Conservation (phyloP, 306 rosid species). For the Pyrus communis region DNA sequence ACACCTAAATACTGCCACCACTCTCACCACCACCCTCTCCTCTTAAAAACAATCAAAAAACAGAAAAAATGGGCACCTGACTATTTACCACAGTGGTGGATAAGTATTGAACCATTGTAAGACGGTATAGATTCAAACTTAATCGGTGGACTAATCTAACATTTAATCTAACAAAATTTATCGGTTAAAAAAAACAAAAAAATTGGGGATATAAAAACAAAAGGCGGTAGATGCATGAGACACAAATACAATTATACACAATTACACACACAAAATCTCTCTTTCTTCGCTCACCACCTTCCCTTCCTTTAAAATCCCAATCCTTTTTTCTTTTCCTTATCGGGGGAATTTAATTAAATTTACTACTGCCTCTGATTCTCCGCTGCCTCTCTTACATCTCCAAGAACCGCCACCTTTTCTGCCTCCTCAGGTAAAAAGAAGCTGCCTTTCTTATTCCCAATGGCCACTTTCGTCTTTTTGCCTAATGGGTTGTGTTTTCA, state of each 20-base stretch:
- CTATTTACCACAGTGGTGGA: rapidly evolving
- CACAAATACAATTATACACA: constrained; percentile 27
- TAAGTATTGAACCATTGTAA: rapidly evolving
- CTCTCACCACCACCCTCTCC: constrained; percentile 27
- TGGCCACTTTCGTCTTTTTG: constrained; percentile 11
- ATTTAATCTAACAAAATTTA: not conserved
- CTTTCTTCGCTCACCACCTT: constrained; percentile 46
- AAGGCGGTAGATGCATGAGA: constrained; percentile 96
- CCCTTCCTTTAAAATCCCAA: constrained; percentile 30
- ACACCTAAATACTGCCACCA: constrained; percentile 31
- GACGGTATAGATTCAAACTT: too few relatives aligned
- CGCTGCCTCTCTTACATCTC: not conserved
- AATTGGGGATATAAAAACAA: constrained; percentile 32
- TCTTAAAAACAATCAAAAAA: constrained; percentile 6
- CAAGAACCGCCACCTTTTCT: constrained; percentile 30
- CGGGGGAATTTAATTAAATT: constrained; percentile 8
- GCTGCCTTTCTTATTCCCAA: constrained; percentile 18
- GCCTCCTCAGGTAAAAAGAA: constrained; percentile 32
- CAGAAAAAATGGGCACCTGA: not conserved
- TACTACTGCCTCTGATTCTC: constrained; percentile 17
- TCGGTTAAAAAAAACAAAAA: not conserved
- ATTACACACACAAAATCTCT: constrained; percentile 14
- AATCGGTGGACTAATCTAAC: not conserved
- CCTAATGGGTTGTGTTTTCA: constrained; percentile 2
- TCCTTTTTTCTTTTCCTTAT: constrained; percentile 4